A percentile compares a stretch with the other conserved stretches of the same genome.
Conservation (phyloP, 2,329 filamentous ascomycete genomes). For the Coniochaeta hoffmannii region DNA sequence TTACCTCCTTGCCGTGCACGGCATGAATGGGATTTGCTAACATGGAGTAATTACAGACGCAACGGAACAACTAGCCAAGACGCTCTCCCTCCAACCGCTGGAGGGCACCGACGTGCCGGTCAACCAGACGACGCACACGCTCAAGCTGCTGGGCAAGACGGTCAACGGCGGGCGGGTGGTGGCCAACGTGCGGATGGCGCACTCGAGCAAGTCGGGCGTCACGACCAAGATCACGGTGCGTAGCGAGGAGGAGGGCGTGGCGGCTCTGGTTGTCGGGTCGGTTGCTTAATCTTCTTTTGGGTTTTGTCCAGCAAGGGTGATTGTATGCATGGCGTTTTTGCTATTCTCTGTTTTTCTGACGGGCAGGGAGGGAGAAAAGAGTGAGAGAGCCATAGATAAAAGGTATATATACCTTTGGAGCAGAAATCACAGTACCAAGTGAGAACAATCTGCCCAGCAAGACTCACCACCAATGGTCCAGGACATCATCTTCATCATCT, state of each 20-base stretch:
- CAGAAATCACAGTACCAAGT: too few relatives aligned
- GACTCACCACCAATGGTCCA: too few relatives aligned
- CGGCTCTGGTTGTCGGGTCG: conserved; percentile 74
- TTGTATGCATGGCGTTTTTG: neutral
- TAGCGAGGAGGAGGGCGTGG: conserved; percentile 88
- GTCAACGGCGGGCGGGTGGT: conserved; percentile 85
- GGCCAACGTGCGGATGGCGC: conserved; percentile 85
- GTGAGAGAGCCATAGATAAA: too few relatives aligned
- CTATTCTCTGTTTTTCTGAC: neutral
- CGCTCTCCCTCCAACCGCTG: conserved; percentile 83
- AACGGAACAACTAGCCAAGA: conserved; percentile 80
- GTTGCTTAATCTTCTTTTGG: conserved; percentile 53
- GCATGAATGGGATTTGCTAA: neutral
- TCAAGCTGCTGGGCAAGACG: conserved; percentile 95
- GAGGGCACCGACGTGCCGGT: conserved; percentile 90
- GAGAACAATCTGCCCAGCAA: too few relatives aligned
- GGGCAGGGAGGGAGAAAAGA: too few relatives aligned
- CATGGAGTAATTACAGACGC: conserved; percentile 53
- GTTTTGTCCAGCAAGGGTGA: neutral
- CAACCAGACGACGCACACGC: conserved; percentile 82
- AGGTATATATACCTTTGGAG: too few relatives aligned
- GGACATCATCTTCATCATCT: too few relatives aligned
- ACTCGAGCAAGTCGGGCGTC: conserved; percentile 83
- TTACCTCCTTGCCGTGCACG: neutral
- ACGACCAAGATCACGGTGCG: conserved; percentile 92